Percentiles rank a stretch among this genome's conserved stretches.
Evolutionary conservation across 768 basidiomycete species (phyloP).

Genomic region (Amylocystis lapponica): DNA sequence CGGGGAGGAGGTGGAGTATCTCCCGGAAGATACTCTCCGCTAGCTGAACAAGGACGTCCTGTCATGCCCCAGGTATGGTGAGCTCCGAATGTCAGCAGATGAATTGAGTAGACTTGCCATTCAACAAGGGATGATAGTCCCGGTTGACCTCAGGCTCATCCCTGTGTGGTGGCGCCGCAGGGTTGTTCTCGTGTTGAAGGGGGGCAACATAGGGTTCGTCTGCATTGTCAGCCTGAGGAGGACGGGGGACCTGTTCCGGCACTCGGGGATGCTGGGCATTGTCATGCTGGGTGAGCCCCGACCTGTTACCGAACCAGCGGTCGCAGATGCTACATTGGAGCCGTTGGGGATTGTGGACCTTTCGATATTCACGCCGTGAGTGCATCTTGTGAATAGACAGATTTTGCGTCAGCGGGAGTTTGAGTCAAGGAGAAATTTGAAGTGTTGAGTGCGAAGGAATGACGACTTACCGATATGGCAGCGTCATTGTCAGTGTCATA

Average conservation of each 20-base stretch:
- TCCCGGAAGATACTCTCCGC: background rate
- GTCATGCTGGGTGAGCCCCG: conserved; percentile 6
- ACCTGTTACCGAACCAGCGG: conserved; percentile 2
- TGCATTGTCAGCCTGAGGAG: background rate
- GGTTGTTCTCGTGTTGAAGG: background rate
- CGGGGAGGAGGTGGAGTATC: conserved; percentile 3
- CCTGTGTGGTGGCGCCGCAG: no score
- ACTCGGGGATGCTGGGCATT: background rate
- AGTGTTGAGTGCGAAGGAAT: no score
- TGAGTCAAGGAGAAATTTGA: no score
- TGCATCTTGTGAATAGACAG: no score
- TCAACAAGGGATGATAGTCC: background rate
- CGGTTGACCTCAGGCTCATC: no score
- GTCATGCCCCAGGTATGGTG: background rate
- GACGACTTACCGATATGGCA: no score
- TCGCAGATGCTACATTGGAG: conserved; percentile 3
- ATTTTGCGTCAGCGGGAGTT: no score
- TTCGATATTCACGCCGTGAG: no score
- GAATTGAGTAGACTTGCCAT: background rate
- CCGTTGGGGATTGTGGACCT: background rate
- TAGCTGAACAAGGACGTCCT: conserved; percentile 4
- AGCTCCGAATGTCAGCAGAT: background rate
- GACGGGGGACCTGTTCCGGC: background rate
- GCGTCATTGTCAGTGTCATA: no score
- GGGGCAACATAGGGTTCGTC: background rate